These are phyloP conservation scores for Vaccinium corymbosum DNA, from an alignment of 148 eudicot species.

Conservation along the genomic window DNA sequence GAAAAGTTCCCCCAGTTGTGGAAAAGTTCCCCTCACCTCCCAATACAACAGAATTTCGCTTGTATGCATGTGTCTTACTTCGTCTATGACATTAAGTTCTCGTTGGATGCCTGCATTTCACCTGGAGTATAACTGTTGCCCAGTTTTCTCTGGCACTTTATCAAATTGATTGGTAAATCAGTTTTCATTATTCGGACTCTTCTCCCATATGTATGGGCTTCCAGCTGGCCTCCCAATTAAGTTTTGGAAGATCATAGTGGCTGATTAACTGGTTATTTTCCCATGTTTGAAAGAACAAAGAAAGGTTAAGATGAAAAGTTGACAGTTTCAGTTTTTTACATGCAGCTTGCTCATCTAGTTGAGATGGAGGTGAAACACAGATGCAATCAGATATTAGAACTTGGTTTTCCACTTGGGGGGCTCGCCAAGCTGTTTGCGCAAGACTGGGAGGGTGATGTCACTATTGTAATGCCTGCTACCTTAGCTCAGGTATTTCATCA, in stretches of 20 bases:
- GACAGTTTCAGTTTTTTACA: background rate
- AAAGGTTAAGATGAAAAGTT: background rate
- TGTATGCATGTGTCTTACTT: background rate
- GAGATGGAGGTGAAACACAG: constrained; percentile 99
- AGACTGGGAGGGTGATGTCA: constrained; percentile 99
- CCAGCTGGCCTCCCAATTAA: background rate
- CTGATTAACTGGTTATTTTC: background rate
- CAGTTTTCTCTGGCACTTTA: background rate
- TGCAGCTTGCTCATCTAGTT: constrained; percentile 86
- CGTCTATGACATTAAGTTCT: background rate
- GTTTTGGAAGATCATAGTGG: background rate
- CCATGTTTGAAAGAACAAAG: background rate
- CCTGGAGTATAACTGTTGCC: background rate
- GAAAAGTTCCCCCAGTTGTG: background rate
- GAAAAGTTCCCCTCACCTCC: background rate
- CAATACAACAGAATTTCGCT: background rate
- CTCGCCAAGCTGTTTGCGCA: constrained; percentile 90
- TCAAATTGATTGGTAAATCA: background rate
- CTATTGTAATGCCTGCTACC: constrained; percentile 99
- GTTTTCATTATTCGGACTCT: background rate
- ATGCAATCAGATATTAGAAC: constrained; percentile 88
- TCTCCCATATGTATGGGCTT: background rate
- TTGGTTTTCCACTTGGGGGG: constrained; percentile 90
- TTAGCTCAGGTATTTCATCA: constrained; percentile 67
- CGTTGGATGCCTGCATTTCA: background rate